Conservation (phyloP, 257 asterid genomes). For the Fraxinus pennsylvanica region DNA sequence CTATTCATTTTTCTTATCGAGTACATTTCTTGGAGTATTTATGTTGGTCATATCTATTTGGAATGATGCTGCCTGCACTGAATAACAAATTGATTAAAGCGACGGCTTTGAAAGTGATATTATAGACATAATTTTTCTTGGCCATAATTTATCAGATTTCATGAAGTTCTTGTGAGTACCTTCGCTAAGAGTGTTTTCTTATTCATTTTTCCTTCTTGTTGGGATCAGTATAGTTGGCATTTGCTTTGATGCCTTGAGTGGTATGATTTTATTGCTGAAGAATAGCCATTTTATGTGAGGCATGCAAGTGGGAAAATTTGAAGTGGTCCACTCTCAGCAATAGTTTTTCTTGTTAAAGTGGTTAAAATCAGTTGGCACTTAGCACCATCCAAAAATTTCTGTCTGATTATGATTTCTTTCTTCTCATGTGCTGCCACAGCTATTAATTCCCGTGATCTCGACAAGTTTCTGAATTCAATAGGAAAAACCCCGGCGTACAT, state of each 20-base stretch:
- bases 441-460: conserved; percentile 66
- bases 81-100: not conserved
- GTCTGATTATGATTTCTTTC: conserved; percentile 18
- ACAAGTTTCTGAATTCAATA: conserved; percentile 76
- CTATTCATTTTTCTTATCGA: not conserved
- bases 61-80: not conserved
- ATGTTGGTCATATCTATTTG: not conserved
- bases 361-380: not conserved
- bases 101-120: not conserved
- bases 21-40: not conserved
- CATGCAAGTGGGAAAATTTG: not conserved
- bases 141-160: not conserved
- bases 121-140: not conserved
- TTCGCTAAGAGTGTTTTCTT: not conserved
- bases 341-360: not conserved
- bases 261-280: not conserved
- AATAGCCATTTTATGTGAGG: not conserved
- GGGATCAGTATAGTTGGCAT: not conserved
- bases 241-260: not conserved
- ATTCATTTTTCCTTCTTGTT: not conserved
- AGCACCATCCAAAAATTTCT: not conserved
- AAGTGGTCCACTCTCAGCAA: not conserved
- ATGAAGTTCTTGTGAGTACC: not conserved
- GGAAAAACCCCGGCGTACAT: conserved; percentile 70
- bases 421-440: conserved; percentile 44